Evolutionary conservation across 2,329 filamentous ascomycete species (phyloP).

Genomic region (Xylaria sp.): DNA sequence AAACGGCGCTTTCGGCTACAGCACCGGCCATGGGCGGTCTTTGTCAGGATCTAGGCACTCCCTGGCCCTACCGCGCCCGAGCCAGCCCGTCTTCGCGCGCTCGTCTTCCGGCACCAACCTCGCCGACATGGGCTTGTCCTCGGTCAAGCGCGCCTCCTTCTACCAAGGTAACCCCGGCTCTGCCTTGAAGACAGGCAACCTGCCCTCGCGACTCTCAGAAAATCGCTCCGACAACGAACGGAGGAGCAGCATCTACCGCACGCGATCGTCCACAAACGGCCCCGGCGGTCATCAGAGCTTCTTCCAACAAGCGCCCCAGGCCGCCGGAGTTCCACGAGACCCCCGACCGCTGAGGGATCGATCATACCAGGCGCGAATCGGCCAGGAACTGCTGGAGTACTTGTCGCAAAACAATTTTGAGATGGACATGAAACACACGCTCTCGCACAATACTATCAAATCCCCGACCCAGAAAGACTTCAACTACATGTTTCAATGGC

Average conservation of each 20-base stretch:
- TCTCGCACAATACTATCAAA: slow-evolving; percentile 91
- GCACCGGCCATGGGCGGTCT: slow-evolving; percentile 80
- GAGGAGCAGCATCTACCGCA: slow-evolving; percentile 84
- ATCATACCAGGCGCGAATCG: slow-evolving; percentile 82
- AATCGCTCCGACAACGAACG: slow-evolving; percentile 59
- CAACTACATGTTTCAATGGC: slow-evolving; percentile 96
- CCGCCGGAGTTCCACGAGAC: slow-evolving; percentile 85
- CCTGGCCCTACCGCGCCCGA: slow-evolving; percentile 83
- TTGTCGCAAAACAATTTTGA: slow-evolving; percentile 95
- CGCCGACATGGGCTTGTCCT: slow-evolving; percentile 82
- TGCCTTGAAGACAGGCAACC: slow-evolving; percentile 71
- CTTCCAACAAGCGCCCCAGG: slow-evolving; percentile 86
- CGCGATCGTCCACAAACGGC: slow-evolving; percentile 74
- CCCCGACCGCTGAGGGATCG: slow-evolving; percentile 87
- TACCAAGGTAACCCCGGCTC: slow-evolving; percentile 69
- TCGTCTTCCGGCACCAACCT: slow-evolving; percentile 85
- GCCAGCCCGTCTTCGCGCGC: slow-evolving; percentile 87
- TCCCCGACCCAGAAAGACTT: slow-evolving; percentile 99
- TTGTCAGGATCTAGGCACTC: slow-evolving; percentile 87
- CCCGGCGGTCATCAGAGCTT: slow-evolving; percentile 88
- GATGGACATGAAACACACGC: slow-evolving; percentile 93
- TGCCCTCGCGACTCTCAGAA: slow-evolving; percentile 58
- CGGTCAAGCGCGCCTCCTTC: slow-evolving; percentile 83
- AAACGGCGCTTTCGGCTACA: slow-evolving; percentile 71
- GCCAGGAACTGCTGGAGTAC: slow-evolving; percentile 90